Evolutionary conservation across 179 eudicot genomes (phyloP).

Genomic region (Actinidia chinensis): DNA sequence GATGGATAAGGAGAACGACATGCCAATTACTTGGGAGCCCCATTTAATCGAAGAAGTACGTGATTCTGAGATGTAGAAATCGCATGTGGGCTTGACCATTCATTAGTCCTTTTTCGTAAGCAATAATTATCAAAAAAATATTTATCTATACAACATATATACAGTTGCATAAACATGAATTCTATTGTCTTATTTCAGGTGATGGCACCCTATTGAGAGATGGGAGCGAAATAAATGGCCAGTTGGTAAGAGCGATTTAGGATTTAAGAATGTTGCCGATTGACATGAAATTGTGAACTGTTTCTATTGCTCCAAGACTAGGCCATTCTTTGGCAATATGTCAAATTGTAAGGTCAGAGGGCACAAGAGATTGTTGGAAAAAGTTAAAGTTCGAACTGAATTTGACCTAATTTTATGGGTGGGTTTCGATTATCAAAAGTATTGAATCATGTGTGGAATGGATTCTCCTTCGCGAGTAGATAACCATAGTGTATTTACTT

Average conservation of each 20-base stretch:
- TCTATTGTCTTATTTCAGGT: slow-evolving; percentile 39
- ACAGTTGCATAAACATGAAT: slow-evolving; percentile 7
- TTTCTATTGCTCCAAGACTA: slow-evolving; percentile 66
- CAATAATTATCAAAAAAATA: slow-evolving; percentile 7
- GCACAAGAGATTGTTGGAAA: slow-evolving; percentile 5
- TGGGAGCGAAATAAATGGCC: slow-evolving; percentile 82
- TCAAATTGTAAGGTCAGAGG: slow-evolving; percentile 27
- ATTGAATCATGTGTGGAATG: too few species aligned
- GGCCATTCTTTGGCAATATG: slow-evolving; percentile 89
- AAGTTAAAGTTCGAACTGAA: too few species aligned
- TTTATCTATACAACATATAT: background rate
- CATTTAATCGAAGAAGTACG: slow-evolving; percentile 50
- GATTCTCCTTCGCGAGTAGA: too few species aligned
- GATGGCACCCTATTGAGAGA: slow-evolving; percentile 76
- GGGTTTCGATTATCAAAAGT: too few species aligned
- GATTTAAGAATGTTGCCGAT: slow-evolving; percentile 60
- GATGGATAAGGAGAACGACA: slow-evolving; percentile 80
- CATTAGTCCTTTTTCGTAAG: slow-evolving; percentile 81
- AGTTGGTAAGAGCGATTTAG: slow-evolving; percentile 61
- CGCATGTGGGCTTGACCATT: slow-evolving; percentile 92
- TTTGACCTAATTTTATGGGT: too few species aligned
- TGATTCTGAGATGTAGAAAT: slow-evolving; percentile 52
- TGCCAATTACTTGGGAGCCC: slow-evolving; percentile 97
- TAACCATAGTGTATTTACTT: too few species aligned
- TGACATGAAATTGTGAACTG: slow-evolving; percentile 45